Base-by-base conservation (phyloP, 305 asterid species). In the Petunia hybrid region DNA sequence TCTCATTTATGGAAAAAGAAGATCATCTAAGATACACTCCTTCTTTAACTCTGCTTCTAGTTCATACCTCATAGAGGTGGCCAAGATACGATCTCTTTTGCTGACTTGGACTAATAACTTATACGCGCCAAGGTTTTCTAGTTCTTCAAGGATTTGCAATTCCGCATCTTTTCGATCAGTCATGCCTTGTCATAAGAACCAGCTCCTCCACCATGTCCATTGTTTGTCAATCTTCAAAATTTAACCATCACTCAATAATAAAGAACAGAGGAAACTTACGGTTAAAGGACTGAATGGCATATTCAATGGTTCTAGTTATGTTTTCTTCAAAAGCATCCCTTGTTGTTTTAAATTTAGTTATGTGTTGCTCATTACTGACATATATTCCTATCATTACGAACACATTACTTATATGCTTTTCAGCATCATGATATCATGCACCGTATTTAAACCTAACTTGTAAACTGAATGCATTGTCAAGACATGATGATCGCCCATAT, bases 401-500 rank as follows among this genome's bases (percentile, higher is more conserved):
- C 48, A 70, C 3, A 73, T 13, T 13, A 39, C 4, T 13, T 39
- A 13, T 65, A 16, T 65, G 22, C 71, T 65, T 46, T 65, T 48
- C 62, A 71, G 77, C 43, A 71, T 48, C 78, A 71, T 73, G 78
- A 73, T 48, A 73, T 73, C 45, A 22, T 41, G 22, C 7, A 42
- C 39, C 45, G 16, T 8, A 79, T 51, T 39, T 39, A 85, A 85
- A n/a, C 87, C 92, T 69, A 51, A 94, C 98, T 97, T 90, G 69
- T 89, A 87, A 87, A 84, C 89, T 77, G 94, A 90, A 79, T 80
- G 87, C 78, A 89, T 67, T 22, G 87, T 66, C 36, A 92, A 80
- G 84, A 85, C 89, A 86, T 89, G 90, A 83, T 89, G 85, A 80
- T 82, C 82, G 82, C 88, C 87, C 94, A 89, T 92, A 83, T 83